A percentile compares a stretch with the other conserved stretches of the same genome.
Conservation (phyloP, 2,329 filamentous ascomycete genomes). For the Daldinia sp. region DNA sequence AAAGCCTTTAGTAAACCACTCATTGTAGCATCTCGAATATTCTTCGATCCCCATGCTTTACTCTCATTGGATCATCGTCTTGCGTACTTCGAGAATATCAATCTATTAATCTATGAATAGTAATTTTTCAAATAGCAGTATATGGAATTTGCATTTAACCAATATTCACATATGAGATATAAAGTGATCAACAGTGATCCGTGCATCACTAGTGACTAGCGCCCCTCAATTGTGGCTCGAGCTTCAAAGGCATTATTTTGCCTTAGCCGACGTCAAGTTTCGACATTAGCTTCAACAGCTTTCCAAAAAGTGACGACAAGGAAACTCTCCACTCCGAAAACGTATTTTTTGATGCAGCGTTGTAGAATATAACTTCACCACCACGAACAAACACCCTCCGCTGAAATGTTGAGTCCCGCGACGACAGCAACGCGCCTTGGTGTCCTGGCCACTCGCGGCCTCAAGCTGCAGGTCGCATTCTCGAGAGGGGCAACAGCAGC, state of each 20-base stretch:
- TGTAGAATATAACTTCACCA: constrained; percentile 12
- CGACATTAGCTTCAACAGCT: constrained; percentile 30
- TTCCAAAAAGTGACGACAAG: constrained; percentile 15
- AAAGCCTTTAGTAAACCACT: not conserved
- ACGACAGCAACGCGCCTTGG: constrained; percentile 48
- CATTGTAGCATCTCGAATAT: not conserved
- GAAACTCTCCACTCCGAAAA: constrained; percentile 21
- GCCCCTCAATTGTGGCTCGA: constrained; percentile 32
- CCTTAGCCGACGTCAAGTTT: constrained; percentile 39
- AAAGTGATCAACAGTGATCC: not conserved
- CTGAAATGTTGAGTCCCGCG: constrained; percentile 48
- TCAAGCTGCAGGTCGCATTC: constrained; percentile 48
- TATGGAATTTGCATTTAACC: not conserved
- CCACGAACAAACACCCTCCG: constrained; percentile 11
- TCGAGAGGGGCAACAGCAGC: constrained; percentile 41
- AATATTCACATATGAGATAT: not conserved
- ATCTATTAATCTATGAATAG: not conserved
- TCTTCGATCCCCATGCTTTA: not conserved
- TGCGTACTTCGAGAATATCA: not conserved
- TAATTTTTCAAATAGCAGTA: not conserved
- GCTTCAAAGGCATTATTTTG: constrained; percentile 22
- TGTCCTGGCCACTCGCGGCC: constrained; percentile 46
- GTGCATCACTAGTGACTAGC: not conserved
- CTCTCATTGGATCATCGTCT: not conserved
- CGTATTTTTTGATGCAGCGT: constrained; percentile 21